phyloP scores from a whole-genome alignment of 495 filamentous ascomycete species.

The Chaetomium tenue region DNA sequence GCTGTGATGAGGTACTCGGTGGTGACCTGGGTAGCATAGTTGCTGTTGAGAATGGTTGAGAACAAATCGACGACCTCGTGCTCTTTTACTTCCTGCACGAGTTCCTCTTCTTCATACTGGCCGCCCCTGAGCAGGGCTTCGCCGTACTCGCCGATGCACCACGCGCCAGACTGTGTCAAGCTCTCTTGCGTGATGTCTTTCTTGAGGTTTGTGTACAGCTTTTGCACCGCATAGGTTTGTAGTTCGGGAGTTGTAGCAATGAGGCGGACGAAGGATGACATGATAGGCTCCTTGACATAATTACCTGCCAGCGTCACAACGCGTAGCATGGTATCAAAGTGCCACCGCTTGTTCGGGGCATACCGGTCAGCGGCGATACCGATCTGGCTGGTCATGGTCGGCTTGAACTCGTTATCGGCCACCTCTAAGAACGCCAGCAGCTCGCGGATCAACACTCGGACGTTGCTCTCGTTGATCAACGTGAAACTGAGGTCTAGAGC shows the following conservation, averaged over 20 bases:
- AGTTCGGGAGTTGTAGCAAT: conserved; percentile 92
- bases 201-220: conserved; percentile 84
- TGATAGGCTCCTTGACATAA: conserved; percentile 95
- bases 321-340: conserved; percentile 95
- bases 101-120: conserved; percentile 91
- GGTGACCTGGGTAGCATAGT: conserved; percentile 82
- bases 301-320: conserved; percentile 92
- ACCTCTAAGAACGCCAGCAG: conserved; percentile 92
- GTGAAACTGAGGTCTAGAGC: conserved; percentile 97
- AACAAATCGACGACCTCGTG: conserved; percentile 90
- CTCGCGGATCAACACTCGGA: conserved; percentile 88
- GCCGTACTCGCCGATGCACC: conserved; percentile 97
- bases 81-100: conserved; percentile 86
- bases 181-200: conserved; percentile 97
- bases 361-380: conserved; percentile 94
- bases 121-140: conserved; percentile 84
- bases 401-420: conserved; percentile 97
- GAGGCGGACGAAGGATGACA: conserved; percentile 93
- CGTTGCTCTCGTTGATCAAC: conserved; percentile 93
- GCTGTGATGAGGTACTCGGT: conserved; percentile 95
- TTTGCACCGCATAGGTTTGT: conserved; percentile 94
- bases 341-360: conserved; percentile 96
- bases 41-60: conserved; percentile 86
- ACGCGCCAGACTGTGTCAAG: conserved; percentile 88
- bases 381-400: conserved; percentile 94